Conservation (phyloP, 192 early-diverging fungal species). For the Pilaira anomala region DNA sequence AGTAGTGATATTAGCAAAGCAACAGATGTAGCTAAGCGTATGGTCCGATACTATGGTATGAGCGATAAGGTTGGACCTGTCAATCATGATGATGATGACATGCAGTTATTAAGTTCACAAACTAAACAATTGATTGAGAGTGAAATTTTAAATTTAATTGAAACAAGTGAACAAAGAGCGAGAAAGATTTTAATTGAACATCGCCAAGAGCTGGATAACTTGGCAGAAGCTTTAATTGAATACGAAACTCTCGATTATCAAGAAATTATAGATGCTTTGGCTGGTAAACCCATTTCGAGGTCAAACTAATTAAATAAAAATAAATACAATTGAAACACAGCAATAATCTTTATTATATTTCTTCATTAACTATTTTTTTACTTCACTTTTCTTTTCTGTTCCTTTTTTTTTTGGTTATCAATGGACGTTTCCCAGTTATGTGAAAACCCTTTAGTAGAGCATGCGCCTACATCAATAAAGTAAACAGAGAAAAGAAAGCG, state of each 20-base stretch:
- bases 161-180: conserved; percentile 69
- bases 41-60: conserved; percentile 95
- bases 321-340: neutral
- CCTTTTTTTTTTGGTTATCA: neutral
- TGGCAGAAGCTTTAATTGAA: conserved; percentile 91
- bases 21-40: conserved; percentile 81
- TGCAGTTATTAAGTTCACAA: conserved; percentile 60
- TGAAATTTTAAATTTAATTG: conserved; percentile 78
- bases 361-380: neutral
- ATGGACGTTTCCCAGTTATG: conserved; percentile 17
- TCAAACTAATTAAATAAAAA: conserved; percentile 28
- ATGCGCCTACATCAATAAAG: neutral
- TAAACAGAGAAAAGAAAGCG: neutral
- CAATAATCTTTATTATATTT: neutral
- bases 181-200: conserved; percentile 67
- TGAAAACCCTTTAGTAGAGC: neutral
- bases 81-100: conserved; percentile 73
- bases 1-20: conserved; percentile 90
- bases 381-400: neutral
- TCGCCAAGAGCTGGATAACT: conserved; percentile 82
- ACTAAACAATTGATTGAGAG: conserved; percentile 83
- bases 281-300: conserved; percentile 61
- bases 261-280: conserved; percentile 77
- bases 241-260: conserved; percentile 90
- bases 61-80: conserved; percentile 88